Evolutionary conservation across 1,139 yeast genomes (phyloP).

Genomic region (Kodamaea sp.): DNA sequence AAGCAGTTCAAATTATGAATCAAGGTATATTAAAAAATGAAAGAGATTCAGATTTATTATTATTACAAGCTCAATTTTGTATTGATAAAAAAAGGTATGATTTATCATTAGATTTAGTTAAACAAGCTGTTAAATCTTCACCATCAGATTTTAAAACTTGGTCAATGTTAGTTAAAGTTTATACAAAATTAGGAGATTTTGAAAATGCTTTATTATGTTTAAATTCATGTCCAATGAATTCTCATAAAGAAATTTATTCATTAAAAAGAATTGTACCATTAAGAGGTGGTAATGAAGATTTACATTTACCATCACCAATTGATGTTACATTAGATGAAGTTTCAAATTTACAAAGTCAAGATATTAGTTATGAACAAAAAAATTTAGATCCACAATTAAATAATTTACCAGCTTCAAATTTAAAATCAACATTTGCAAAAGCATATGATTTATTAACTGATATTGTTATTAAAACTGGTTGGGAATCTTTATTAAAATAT

Average conservation of each 20-base stretch:
- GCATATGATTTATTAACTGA: slow-evolving; percentile 80
- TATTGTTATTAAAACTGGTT: slow-evolving; percentile 69
- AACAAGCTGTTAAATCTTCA: slow-evolving; percentile 70
- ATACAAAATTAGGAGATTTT: slow-evolving; percentile 67
- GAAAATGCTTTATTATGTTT: slow-evolving; percentile 76
- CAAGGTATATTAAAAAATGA: slow-evolving; percentile 55
- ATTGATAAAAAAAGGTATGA: slow-evolving; percentile 61
- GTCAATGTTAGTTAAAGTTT: slow-evolving; percentile 70
- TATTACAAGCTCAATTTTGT: slow-evolving; percentile 71
- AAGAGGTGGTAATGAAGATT: slow-evolving; percentile 47
- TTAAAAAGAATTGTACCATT: slow-evolving; percentile 60
- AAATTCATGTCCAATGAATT: slow-evolving; percentile 91
- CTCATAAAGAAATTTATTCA: slow-evolving; percentile 58
- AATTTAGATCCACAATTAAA: slow-evolving; percentile 65
- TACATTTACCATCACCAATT: slow-evolving; percentile 72
- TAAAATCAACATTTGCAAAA: slow-evolving; percentile 73
- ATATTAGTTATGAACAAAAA: slow-evolving; percentile 48
- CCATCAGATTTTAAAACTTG: slow-evolving; percentile 87
- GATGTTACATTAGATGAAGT: slow-evolving; percentile 72
- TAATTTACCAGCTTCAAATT: slow-evolving; percentile 70
- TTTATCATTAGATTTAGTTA: slow-evolving; percentile 71
- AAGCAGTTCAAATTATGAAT: slow-evolving; percentile 67
- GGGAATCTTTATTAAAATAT: slow-evolving; percentile 79
- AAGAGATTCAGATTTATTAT: slow-evolving; percentile 57
- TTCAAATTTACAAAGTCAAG: slow-evolving; percentile 51